phyloP scores from a whole-genome alignment of 192 early-diverging fungal species.

The Umbelopsis sp. region DNA sequence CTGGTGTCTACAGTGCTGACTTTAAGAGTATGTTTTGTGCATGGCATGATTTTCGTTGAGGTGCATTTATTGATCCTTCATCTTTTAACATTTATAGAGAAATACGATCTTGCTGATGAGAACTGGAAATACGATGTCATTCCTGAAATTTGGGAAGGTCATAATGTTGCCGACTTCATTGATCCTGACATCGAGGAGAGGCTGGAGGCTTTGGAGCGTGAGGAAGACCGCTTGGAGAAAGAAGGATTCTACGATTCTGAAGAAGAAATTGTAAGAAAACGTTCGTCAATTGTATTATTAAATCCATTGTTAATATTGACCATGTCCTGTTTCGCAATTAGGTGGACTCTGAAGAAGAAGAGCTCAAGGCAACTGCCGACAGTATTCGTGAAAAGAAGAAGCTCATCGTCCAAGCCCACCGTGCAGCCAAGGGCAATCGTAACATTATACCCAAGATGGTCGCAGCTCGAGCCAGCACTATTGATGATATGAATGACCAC shows the following conservation, averaged over 20 bases:
- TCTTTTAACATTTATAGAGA: constrained; percentile 46
- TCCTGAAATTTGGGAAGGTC: constrained; percentile 98
- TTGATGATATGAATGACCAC: constrained; percentile 72
- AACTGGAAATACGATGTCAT: constrained; percentile 98
- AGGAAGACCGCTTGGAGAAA: constrained; percentile 93
- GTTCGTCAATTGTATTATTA: not conserved
- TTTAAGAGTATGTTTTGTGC: constrained; percentile 68
- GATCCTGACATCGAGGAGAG: constrained; percentile 97
- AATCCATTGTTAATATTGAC: not conserved
- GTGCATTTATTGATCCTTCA: not conserved
- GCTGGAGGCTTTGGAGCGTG: constrained; percentile 92
- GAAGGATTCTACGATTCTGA: constrained; percentile 92
- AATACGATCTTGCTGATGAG: constrained; percentile 78
- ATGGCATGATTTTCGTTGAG: not conserved
- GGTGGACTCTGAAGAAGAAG: constrained; percentile 75
- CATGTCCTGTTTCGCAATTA: not conserved
- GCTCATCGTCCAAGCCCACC: constrained; percentile 73
- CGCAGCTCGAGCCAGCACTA: constrained; percentile 23
- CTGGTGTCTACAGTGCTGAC: constrained; percentile 96
- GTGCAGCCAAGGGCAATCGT: constrained; percentile 79
- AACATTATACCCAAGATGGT: constrained; percentile 70
- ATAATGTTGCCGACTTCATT: constrained; percentile 98
- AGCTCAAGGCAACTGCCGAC: constrained; percentile 73
- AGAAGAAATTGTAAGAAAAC: constrained; percentile 55
- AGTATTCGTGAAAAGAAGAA: constrained; percentile 87